Evolutionary conservation across 1,284 basidiomycete species (phyloP), one percentile per base, ranked within the genome.

Genomic region (Xerocomus nothofagi): DNA sequence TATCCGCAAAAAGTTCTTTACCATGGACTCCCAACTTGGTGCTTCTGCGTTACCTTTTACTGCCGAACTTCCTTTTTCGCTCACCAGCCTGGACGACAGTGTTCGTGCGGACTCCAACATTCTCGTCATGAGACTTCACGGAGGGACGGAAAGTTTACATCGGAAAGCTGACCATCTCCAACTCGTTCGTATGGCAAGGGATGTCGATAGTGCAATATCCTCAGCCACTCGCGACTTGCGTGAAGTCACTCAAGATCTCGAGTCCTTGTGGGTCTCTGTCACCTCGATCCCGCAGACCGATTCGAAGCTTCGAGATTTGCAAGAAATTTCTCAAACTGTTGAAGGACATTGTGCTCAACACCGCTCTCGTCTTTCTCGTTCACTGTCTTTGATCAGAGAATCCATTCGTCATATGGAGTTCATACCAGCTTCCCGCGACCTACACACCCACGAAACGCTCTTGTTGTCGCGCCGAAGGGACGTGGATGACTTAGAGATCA

Each of bases 101-200:
- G 85, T 92, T 27, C 84, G 91, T 4, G 67, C 74, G 12, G 84
- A 91, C 59, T 80, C 78, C 21, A 93, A 93, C 62, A 72, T 77
- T 6, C 82, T 82, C 56, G 74, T 81, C 23, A 79, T 89, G 63
- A 74, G 73, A 41, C 74, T 93, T 15, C 75, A 75, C 6, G 81
- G 82, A 12, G 74, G 74, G 21, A 52, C 83, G 21, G 78, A 81
- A 50, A 65, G 62, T 17, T 66, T 88, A 23, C 66, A 73, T 29
- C 75, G 76, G 40, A 75, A 76, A 44, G 66, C 71, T 11, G 66
- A 71, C 37, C 75, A 79, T 55, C 69, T 86, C 49, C 72, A 72
- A 27, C 64, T 86, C 12, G 78, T 80, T 9, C 72, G 71, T 38
- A 71, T 78, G 51, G 81, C 82, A 3, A 79, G 74, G 46, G 69